These are phyloP conservation scores for Apostasia shenzhenica DNA, from an alignment of 106 monocot species.

Conservation along the genomic window DNA sequence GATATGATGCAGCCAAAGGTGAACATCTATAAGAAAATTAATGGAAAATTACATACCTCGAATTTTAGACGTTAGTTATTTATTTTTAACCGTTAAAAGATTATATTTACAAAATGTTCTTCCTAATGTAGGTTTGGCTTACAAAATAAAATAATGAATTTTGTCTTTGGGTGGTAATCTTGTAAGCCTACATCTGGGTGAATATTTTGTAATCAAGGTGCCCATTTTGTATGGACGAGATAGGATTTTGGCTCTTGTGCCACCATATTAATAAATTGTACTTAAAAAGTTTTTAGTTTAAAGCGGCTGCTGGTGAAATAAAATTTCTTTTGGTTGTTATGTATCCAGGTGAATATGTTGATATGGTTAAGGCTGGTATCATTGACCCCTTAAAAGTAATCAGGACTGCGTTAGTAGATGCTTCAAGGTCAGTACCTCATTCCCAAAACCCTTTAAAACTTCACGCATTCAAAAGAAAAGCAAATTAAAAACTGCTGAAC, in stretches of 20 bases:
- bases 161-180: too few species aligned
- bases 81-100: background rate
- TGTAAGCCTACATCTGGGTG: too few species aligned
- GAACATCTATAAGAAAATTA: background rate
- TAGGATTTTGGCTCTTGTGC: too few species aligned
- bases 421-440: slow-evolving; percentile 38
- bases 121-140: too few species aligned
- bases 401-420: slow-evolving; percentile 68
- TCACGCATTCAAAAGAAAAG: background rate
- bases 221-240: too few species aligned
- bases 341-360: slow-evolving; percentile 57
- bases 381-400: slow-evolving; percentile 79
- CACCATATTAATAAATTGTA: too few species aligned
- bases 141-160: too few species aligned
- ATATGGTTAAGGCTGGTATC: slow-evolving; percentile 65
- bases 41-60: background rate
- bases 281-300: too few species aligned
- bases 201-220: too few species aligned
- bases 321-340: slow-evolving; percentile 1
- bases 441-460: background rate
- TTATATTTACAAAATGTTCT: too few species aligned
- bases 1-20: slow-evolving; percentile 84
- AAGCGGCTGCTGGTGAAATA: background rate
- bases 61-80: background rate
- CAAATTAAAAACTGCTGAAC: background rate